These are phyloP conservation scores for Phyllosticta citriasiana DNA, from an alignment of 2,329 filamentous ascomycete species.

Conservation along the genomic window DNA sequence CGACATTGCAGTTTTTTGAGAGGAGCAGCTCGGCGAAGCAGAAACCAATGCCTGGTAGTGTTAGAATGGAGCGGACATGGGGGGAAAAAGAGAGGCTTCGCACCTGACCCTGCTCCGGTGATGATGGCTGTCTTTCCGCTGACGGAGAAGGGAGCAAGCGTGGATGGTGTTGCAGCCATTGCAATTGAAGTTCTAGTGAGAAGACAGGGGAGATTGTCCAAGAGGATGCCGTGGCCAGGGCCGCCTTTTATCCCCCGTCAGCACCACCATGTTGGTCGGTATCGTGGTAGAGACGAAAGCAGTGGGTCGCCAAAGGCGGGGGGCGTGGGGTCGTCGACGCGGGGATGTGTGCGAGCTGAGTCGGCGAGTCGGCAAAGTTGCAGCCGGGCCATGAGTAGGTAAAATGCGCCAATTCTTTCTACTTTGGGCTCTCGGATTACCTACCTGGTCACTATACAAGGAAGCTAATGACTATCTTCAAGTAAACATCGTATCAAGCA, in stretches of 20 bases:
- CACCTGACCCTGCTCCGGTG: slow-evolving; percentile 33
- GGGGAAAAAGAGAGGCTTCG: background rate
- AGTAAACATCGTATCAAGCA: background rate
- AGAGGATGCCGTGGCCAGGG: background rate
- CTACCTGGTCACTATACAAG: background rate
- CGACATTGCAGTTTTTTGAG: slow-evolving; percentile 35
- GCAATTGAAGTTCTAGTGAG: background rate
- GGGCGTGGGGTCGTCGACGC: background rate
- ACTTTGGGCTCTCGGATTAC: background rate
- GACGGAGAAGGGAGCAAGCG: slow-evolving; percentile 14
- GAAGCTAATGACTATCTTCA: background rate
- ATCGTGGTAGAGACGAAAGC: background rate
- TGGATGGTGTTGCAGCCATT: slow-evolving; percentile 3
- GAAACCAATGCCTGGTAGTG: slow-evolving; percentile 35
- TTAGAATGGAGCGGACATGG: background rate
- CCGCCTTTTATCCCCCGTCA: background rate
- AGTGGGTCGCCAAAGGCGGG: background rate
- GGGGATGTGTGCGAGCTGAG: background rate
- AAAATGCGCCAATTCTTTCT: background rate
- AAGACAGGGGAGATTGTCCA: background rate
- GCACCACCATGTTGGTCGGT: background rate
- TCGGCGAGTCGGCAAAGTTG: background rate
- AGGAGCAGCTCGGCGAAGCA: slow-evolving; percentile 38
- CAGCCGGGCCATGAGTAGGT: background rate
- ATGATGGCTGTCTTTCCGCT: slow-evolving; percentile 30